phyloP scores from a whole-genome alignment of 2,329 filamentous ascomycete genomes.

The Fusarium sp. region DNA sequence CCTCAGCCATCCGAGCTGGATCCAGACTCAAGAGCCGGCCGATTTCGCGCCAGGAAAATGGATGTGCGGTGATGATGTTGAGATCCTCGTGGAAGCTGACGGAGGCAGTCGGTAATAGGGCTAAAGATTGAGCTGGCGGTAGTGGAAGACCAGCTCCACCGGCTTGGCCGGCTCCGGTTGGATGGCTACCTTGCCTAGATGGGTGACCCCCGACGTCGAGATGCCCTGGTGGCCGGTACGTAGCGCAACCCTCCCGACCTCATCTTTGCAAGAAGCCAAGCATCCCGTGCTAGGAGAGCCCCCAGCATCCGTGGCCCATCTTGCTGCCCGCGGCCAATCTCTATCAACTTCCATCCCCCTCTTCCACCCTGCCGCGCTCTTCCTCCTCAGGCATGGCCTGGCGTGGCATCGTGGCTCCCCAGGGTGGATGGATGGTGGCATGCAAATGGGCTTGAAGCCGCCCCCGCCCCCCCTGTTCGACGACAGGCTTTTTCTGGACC shows the following conservation, averaged over 20 bases:
- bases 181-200: conserved; percentile 18
- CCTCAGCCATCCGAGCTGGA: conserved; percentile 24
- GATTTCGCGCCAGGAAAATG: conserved; percentile 42
- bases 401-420: conserved; percentile 16
- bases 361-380: conserved; percentile 6
- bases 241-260: conserved; percentile 9
- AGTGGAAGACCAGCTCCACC: conserved; percentile 44
- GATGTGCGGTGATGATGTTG: conserved; percentile 45
- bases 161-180: conserved; percentile 44
- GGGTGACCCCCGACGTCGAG: neutral
- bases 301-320: neutral
- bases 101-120: conserved; percentile 49
- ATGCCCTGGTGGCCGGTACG: conserved; percentile 8
- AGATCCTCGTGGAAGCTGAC: conserved; percentile 47
- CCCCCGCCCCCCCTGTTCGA: conserved; percentile 35
- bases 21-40: conserved; percentile 19
- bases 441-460: conserved; percentile 45
- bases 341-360: conserved; percentile 14
- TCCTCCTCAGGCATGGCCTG: conserved; percentile 21
- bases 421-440: conserved; percentile 39
- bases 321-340: neutral
- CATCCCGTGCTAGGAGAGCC: neutral
- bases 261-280: conserved; percentile 20
- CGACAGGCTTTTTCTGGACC: conserved; percentile 29
- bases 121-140: conserved; percentile 49